A percentile compares a stretch with the other conserved stretches of the same genome.
Evolutionary conservation across 1,284 basidiomycete genomes (phyloP).

Genomic region (Neotropicomus parvogracilis): DNA sequence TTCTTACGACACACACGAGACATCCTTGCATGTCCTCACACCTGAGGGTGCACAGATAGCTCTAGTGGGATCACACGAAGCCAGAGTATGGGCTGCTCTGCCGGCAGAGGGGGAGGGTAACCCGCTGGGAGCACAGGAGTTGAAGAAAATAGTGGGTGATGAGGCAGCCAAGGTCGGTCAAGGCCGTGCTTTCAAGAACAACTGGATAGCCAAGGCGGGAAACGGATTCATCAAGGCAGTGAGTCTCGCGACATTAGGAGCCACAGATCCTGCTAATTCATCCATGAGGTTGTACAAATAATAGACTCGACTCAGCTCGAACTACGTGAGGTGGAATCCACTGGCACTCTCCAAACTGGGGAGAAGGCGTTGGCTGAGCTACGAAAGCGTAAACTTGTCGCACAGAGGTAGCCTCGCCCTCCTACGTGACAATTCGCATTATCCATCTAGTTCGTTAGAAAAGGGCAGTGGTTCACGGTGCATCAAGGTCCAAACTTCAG

Average conservation of each 20-base stretch:
- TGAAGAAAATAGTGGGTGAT: slow-evolving; percentile 76
- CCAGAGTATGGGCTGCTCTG: slow-evolving; percentile 84
- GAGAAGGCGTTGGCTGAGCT: slow-evolving; percentile 84
- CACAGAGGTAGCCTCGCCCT: slow-evolving; percentile 52
- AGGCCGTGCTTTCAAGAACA: slow-evolving; percentile 93
- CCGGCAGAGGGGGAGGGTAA: slow-evolving; percentile 65
- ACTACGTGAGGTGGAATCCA: slow-evolving; percentile 71
- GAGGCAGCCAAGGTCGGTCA: slow-evolving; percentile 90
- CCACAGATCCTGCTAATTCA: not conserved
- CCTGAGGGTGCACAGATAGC: slow-evolving; percentile 80
- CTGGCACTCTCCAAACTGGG: slow-evolving; percentile 65
- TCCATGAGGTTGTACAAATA: slow-evolving; percentile 55
- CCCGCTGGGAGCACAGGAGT: slow-evolving; percentile 61
- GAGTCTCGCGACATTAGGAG: slow-evolving; percentile 31
- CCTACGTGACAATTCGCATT: not conserved
- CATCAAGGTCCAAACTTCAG: slow-evolving; percentile 86
- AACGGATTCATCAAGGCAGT: slow-evolving; percentile 85
- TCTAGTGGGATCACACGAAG: slow-evolving; percentile 87
- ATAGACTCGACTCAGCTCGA: slow-evolving; percentile 74
- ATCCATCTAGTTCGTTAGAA: slow-evolving; percentile 48
- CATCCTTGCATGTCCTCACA: slow-evolving; percentile 69
- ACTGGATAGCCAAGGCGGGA: slow-evolving; percentile 93
- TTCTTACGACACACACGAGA: slow-evolving; percentile 75
- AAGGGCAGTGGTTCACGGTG: slow-evolving; percentile 92
- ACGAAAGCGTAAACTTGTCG: slow-evolving; percentile 86